Evolutionary conservation across 1,139 yeast species (phyloP).

Genomic region (Pneumocystis carinii): DNA sequence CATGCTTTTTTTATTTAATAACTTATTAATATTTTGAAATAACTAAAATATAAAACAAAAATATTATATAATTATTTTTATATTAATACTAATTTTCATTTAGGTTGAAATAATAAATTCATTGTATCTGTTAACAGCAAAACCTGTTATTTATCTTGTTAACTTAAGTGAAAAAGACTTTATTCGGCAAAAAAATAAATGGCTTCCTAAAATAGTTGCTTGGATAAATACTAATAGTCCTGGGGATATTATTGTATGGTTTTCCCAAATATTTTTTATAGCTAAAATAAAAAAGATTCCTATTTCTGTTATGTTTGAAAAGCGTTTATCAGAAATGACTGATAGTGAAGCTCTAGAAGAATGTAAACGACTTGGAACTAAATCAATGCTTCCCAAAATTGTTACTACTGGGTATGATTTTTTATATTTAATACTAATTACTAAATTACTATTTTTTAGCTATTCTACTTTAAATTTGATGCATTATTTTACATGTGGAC

Average conservation of each 20-base stretch:
- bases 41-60: background rate
- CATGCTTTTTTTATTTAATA: background rate
- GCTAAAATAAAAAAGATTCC: constrained; percentile 37
- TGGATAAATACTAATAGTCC: constrained; percentile 93
- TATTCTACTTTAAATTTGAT: constrained; percentile 45
- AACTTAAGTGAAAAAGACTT: constrained; percentile 89
- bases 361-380: constrained; percentile 72
- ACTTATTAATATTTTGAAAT: background rate
- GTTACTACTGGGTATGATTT: constrained; percentile 46
- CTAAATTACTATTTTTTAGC: background rate
- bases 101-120: constrained; percentile 61
- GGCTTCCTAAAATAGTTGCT: constrained; percentile 75
- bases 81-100: background rate
- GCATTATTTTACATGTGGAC: constrained; percentile 85
- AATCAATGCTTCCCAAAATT: constrained; percentile 77
- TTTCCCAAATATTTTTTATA: background rate
- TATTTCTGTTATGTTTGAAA: constrained; percentile 83
- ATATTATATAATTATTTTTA: background rate
- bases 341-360: constrained; percentile 89
- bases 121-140: constrained; percentile 73
- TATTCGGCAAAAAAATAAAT: constrained; percentile 95
- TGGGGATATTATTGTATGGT: constrained; percentile 55
- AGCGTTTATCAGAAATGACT: constrained; percentile 77
- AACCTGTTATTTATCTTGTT: constrained; percentile 88
- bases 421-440: background rate